Base-by-base conservation (phyloP, 148 eudicot species). In the Pharnaceum exiguum region DNA sequence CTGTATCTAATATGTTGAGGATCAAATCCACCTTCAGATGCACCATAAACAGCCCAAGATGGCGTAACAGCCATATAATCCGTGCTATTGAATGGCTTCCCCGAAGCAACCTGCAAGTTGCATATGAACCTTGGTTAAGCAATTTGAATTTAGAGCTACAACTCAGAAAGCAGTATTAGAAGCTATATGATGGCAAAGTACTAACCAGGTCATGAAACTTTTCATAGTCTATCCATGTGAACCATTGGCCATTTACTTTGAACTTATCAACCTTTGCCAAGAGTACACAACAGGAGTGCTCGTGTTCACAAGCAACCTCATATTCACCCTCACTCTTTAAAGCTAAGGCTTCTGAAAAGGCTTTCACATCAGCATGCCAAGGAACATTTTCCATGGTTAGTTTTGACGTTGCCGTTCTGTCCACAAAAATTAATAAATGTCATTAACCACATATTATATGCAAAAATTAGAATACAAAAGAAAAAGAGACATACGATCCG, bases 331-430 rank as follows among this genome's bases (percentile, higher is more conserved):
- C 65, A 70, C 96, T 89, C 65, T 79, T 93, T 50, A 67, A 60
- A 51, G 95, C 78, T 58, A 93, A 73, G 53, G 95, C 96, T 78
- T 89, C 96, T 28, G 99, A 89, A 46, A 93, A 93, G 13, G 78
- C 89, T 71, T 74, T 89, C 5, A 93, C 99, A 63, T 89, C 99
- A 65, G 95, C n/a, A 72, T 93, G 99, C 99, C 99, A 93, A 2
- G 99, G 99, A 37, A 93, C 99, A 59, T 93, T 93, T 65, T 93
- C 99, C 99, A 89, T 93, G n/a, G 99, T 93, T 79, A 93, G 66
- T 73, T 89, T 93, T 64, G 99, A 93, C 44, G 99, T 89, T 55
- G 96, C 96, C 52, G 99, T 67, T 60, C 99, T 93, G 76, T 26
- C 10, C 31, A 44, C 30, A 16, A 53, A 35, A 9, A 12, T 24